Evolutionary conservation across 805 yeast genomes (phyloP), one percentile per base, ranked within the genome.

Genomic region (Priceomyces medius): DNA sequence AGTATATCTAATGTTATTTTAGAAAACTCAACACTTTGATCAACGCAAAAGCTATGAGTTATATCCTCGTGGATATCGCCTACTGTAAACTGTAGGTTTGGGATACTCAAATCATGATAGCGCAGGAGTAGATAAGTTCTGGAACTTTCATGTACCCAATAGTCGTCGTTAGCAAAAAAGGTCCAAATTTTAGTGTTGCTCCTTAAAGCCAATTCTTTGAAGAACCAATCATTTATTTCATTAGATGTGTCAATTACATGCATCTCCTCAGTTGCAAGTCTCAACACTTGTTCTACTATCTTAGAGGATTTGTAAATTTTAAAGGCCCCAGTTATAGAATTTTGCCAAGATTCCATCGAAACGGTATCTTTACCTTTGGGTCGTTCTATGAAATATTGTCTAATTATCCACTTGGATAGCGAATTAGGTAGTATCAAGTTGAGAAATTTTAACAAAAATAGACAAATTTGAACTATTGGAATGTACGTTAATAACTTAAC

Each of bases 181-280:
- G 69, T 55, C 85, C 85, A 81, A n/a, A 77, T 60, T 18, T 56
- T 59, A 6, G 52, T 46, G 16, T 52, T 53, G 7, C 44, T 33
- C 9, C 46, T 41, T 33, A 58, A 55, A 10, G 61, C 50, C 7
- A 59, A 46, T 20, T 48, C 49, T 4, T 51, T 45, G 37, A 75
- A 71, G 42, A 73, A 71, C 54, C 73, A 62, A 36, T 72, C 73
- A 61, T 85, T 82, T 44, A 78, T 66, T 7, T 57, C 68, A 50
- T 70, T 70, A 34, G 77, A 78, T n/a, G 68, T 60, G 31, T 66
- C 65, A 20, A 84, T 81, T 3, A 49, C 57, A 3, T 47, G 47
- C 78, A 84, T 76, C 55, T 85, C 90, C 49, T 80, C 81, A 3
- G 63, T 53, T 1, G 83, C 89, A 56, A 85, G 52, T 0, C 65